Conservation (phyloP, 441 rosid genomes). For the Manihot esculenta region DNA sequence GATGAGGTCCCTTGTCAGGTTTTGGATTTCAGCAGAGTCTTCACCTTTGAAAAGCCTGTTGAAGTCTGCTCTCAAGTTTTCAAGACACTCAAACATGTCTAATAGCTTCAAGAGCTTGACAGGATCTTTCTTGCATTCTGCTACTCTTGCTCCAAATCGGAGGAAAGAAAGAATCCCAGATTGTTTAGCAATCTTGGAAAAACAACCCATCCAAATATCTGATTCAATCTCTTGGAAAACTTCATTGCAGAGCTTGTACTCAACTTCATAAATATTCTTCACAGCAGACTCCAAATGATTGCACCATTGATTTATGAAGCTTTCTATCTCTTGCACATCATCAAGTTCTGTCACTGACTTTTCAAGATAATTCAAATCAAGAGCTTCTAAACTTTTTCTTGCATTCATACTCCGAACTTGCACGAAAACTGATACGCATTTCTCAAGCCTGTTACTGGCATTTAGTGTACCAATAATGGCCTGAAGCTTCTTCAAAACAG, state of each 20-base stretch:
- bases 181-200: slow-evolving; percentile 47
- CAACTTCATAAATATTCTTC: slow-evolving; percentile 45
- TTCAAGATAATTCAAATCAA: slow-evolving; percentile 48
- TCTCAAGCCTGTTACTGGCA: slow-evolving; percentile 35
- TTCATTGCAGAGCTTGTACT: slow-evolving; percentile 49
- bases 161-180: slow-evolving; percentile 57
- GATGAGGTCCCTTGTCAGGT: slow-evolving; percentile 55
- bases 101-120: slow-evolving; percentile 64
- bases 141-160: slow-evolving; percentile 51
- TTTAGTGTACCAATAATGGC: slow-evolving; percentile 44
- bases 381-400: slow-evolving; percentile 35
- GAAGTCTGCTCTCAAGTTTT: slow-evolving; percentile 57
- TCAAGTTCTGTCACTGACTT: slow-evolving; percentile 40
- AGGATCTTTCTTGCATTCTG: slow-evolving; percentile 59
- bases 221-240: slow-evolving; percentile 38
- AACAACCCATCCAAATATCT: slow-evolving; percentile 40
- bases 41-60: slow-evolving; percentile 54
- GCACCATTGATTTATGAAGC: slow-evolving; percentile 50
- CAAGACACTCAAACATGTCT: slow-evolving; percentile 56
- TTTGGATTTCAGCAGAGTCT: slow-evolving; percentile 55
- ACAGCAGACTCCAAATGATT: slow-evolving; percentile 50
- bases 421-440: slow-evolving; percentile 36
- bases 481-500: slow-evolving; percentile 39
- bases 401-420: slow-evolving; percentile 42
- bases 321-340: slow-evolving; percentile 41